Conservation (phyloP, 441 rosid species). For the Breynia disticha region DNA sequence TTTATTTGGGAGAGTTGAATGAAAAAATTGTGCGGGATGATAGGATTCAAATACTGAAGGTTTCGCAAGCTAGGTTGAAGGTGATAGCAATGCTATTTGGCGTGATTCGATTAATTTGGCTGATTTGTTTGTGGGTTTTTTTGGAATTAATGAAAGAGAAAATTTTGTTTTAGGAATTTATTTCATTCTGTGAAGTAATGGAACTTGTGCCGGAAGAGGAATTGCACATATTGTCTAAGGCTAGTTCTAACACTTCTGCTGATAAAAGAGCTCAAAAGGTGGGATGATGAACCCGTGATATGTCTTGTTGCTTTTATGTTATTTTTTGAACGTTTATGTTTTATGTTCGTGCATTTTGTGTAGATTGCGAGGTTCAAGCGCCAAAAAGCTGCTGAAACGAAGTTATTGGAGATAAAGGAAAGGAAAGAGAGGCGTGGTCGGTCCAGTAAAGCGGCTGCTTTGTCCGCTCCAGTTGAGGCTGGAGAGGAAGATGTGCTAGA, state of each 20-base stretch:
- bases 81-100: conserved; percentile 18
- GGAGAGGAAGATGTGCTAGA: conserved; percentile 78
- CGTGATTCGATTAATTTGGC: background rate
- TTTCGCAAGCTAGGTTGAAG: conserved; percentile 56
- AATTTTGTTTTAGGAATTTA: conserved; percentile 56
- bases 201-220: conserved; percentile 79
- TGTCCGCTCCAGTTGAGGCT: conserved; percentile 71
- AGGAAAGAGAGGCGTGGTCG: conserved; percentile 75
- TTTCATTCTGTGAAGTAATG: conserved; percentile 83
- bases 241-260: conserved; percentile 37
- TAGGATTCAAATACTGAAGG: conserved; percentile 50
- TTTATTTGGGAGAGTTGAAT: conserved; percentile 66
- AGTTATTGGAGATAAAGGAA: conserved; percentile 73
- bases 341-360: conserved; percentile 3
- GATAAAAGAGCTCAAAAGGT: conserved; percentile 88
- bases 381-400: conserved; percentile 74
- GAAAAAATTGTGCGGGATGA: conserved; percentile 57
- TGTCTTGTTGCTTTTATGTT: background rate
- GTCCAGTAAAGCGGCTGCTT: conserved; percentile 63
- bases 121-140: background rate
- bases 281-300: conserved; percentile 1
- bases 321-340: background rate
- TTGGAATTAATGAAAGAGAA: conserved; percentile 9
- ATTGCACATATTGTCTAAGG: conserved; percentile 39
- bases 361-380: conserved; percentile 83